Percentiles rank a stretch among this genome's conserved stretches.
These are phyloP conservation scores for Yarrowia sp. DNA, from an alignment of 805 yeast genomes.

Conservation along the genomic window DNA sequence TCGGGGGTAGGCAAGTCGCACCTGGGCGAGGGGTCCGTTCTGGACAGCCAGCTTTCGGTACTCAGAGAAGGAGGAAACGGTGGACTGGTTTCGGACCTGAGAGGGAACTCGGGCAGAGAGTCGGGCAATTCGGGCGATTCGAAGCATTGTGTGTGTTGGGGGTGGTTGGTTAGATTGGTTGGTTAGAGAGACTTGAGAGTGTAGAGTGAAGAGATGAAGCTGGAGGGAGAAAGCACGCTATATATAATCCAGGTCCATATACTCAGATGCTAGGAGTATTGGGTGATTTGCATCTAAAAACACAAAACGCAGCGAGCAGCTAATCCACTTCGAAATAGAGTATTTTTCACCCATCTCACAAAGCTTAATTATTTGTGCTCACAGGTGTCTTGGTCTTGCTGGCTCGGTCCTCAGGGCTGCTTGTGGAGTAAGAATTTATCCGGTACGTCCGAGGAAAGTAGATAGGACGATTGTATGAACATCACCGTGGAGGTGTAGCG, in stretches of 20 bases:
- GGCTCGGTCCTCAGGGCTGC: constrained; percentile 14
- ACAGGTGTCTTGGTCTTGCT: neutral
- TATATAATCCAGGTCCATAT: constrained; percentile 23
- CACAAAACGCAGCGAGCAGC: constrained; percentile 10
- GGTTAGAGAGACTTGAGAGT: constrained; percentile 12
- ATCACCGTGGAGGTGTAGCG: too few species aligned
- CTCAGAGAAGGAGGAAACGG: constrained; percentile 38
- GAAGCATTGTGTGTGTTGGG: constrained; percentile 33
- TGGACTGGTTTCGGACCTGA: constrained; percentile 38
- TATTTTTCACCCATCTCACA: constrained; percentile 31
- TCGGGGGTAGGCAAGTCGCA: constrained; percentile 40
- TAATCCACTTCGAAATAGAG: constrained; percentile 30
- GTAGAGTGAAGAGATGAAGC: neutral
- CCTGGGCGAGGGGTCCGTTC: constrained; percentile 39
- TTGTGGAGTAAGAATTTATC: constrained; percentile 27
- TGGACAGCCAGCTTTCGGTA: constrained; percentile 39
- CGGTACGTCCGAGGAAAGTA: constrained; percentile 19
- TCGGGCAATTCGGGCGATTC: constrained; percentile 39
- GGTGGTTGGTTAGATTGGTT: neutral
- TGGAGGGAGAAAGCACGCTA: constrained; percentile 36
- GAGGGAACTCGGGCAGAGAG: constrained; percentile 38
- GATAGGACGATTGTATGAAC: neutral
- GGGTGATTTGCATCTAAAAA: constrained; percentile 28
- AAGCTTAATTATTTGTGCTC: constrained; percentile 3
- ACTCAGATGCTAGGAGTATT: constrained; percentile 36